phyloP scores from a whole-genome alignment of 2,329 filamentous ascomycete genomes.

The Fusarium dlaminii region DNA sequence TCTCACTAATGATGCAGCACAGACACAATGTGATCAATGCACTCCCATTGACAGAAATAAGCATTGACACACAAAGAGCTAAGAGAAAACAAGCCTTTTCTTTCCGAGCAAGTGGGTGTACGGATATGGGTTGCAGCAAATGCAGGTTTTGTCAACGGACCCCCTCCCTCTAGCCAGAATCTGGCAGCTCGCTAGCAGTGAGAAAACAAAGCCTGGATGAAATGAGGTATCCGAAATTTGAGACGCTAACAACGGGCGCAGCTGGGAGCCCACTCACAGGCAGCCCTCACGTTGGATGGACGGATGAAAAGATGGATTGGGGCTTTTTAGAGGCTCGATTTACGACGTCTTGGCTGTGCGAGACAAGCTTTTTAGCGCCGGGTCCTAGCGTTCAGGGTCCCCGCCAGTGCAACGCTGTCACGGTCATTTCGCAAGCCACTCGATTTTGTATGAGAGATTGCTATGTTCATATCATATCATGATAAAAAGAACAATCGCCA shows the following conservation, averaged over 20 bases:
- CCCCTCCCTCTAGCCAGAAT: not conserved
- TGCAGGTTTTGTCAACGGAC: not conserved
- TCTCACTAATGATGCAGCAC: not conserved
- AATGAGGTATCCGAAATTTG: not conserved
- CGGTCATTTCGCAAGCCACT: not conserved
- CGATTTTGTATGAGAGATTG: not conserved
- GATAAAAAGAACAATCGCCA: not conserved
- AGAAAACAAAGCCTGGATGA: not conserved
- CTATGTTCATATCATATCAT: not conserved
- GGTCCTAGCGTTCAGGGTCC: not conserved
- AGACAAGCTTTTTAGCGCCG: not conserved
- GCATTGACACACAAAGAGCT: not conserved
- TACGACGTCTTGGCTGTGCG: not conserved
- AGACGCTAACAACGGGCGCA: not conserved
- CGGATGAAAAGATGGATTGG: not conserved
- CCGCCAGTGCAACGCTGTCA: not conserved
- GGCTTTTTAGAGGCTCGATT: not conserved
- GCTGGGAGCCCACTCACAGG: not conserved
- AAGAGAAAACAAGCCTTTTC: not conserved
- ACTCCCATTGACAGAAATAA: not conserved
- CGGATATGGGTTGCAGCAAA: not conserved
- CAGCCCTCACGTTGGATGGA: not conserved
- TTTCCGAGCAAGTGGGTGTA: not conserved
- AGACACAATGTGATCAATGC: not conserved
- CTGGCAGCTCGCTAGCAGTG: not conserved